phyloP scores from a whole-genome alignment of 2,329 filamentous ascomycete genomes.

The Chaetomiaceae sp. region DNA sequence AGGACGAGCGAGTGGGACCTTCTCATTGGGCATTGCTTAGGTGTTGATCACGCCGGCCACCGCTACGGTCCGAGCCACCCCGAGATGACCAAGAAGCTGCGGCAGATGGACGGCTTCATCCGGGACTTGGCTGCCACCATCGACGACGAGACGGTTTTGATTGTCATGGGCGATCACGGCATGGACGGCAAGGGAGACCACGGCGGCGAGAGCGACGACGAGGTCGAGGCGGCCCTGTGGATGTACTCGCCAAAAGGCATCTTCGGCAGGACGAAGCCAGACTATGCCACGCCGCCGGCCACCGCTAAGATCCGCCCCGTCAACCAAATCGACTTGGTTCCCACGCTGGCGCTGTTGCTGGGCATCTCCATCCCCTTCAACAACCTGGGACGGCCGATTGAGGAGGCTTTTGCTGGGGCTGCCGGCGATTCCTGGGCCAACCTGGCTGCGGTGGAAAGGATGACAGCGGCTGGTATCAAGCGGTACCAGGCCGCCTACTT shows the following conservation, averaged over 20 bases:
- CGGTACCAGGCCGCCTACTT: constrained; percentile 85
- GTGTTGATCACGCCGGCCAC: constrained; percentile 95
- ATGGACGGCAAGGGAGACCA: constrained; percentile 98
- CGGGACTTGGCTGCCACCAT: constrained; percentile 63
- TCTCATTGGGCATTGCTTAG: constrained; percentile 88
- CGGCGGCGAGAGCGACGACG: constrained; percentile 95
- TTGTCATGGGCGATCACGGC: constrained; percentile 98
- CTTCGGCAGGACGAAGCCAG: constrained; percentile 70
- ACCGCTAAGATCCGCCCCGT: constrained; percentile 71
- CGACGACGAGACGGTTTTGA: constrained; percentile 79
- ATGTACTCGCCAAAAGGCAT: constrained; percentile 89
- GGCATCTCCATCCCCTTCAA: constrained; percentile 95
- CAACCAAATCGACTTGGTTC: constrained; percentile 90
- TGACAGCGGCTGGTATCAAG: constrained; percentile 79
- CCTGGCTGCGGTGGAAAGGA: constrained; percentile 67
- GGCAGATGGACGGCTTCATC: constrained; percentile 83
- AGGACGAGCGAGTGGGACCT: constrained; percentile 77
- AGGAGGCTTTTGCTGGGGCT: constrained; percentile 78
- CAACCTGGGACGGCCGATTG: constrained; percentile 85
- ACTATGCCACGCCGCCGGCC: constrained; percentile 51
- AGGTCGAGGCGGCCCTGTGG: constrained; percentile 91
- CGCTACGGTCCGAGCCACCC: constrained; percentile 89
- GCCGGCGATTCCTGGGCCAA: constrained; percentile 68
- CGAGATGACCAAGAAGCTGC: constrained; percentile 84
- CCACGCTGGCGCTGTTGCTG: constrained; percentile 79